Base-by-base conservation (phyloP, 2,329 filamentous ascomycete genomes). In the Fusarium burgessii region DNA sequence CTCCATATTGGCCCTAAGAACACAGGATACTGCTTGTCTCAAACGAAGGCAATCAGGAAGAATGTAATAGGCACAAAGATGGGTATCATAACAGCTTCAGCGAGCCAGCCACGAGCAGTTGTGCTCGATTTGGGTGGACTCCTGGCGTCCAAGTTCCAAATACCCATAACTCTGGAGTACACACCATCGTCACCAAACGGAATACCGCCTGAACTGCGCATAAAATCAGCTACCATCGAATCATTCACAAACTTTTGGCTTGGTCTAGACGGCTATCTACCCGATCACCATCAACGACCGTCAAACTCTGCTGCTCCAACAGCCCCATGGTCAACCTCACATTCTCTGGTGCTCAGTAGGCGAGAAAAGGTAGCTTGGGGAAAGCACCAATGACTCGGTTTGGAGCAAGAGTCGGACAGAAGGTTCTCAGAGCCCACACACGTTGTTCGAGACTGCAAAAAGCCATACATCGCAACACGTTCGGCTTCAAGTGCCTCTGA, bases 211-310 rank as follows among this genome's bases (percentile, higher is more conserved):
- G n/a, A 25, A 0, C 25, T 63, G 1, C 13, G 23, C 4, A 3
- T 63, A 7, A 64, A 63, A 42, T 23, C 35, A 20, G 42, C 49
- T 3, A 17, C 10, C 2, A 57, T 64, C 9, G 62, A 64, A 4
- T 5, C 42, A 5, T 18, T 12, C 3, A 64, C 62, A 13, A 57
- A 40, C 18, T 64, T 63, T 6, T 57, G 47, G 62, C 20, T 27
- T 2, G 62, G 62, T 8, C 14, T 14, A 1, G 7, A 23, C 1
- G 62, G 62, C 1, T 36, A 63, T 10, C 27, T 64, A 14, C 62
- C 62, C 1, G 58, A 64, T 10, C 58, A 56, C 7, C 41, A 63
- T 11, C 25, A 54, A 8, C 11, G 2, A 14, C n/a, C 41, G 8
- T 14, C 36, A 7, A 57, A 15, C 10, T 13, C n/a, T 1, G 13